Base-by-base conservation (phyloP, 257 asterid genomes). In the Rhazya stricta region DNA sequence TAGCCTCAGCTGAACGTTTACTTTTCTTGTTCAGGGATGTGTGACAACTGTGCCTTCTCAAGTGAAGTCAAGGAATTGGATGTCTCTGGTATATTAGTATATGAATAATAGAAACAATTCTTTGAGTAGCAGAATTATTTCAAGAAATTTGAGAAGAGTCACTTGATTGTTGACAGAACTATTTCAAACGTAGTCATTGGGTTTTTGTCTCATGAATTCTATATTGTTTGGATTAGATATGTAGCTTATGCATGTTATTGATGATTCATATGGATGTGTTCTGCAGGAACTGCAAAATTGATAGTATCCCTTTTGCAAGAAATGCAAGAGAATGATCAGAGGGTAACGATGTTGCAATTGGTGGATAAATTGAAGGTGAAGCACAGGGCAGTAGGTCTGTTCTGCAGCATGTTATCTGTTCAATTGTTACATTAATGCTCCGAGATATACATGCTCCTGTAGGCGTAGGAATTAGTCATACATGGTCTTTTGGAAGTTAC, bases 11-110 rank as follows among this genome's bases (percentile, higher is more conserved):
- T 82, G 63, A 78, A 69, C 41, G 60, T 54, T 63, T 69, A 51
- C 61, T 69, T 36, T 74, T 56, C 69, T 70, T 76, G 79, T 73
- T 78, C 92, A 95, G 99, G 99, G 77, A 92, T 95, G 98, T 95
- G 99, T 77, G 99, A 92, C 79, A 92, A 92, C 80, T 95, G 99
- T 79, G 89, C 94, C 70, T 91, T 91, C 79, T 53, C 83, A 71
- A 75, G 84, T 57, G 94, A 89, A 76, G 78, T 92, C 82, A 87
- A 84, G 75, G 96, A 95, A 74, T 63, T 92, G 84, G 98, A 95
- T 80, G 97, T 83, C 75, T 88, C 97, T 69, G 95, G 99, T 94
- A 83, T 42, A 82, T 56, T 51, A 27, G 18, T 57, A 54, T 77
- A 27, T 65, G 77, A 70, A 37, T 45, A 32, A 32, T 37, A 5